These are phyloP conservation scores for Ceratocystis huliohia DNA, from an alignment of 2,329 filamentous ascomycete species.

Conservation along the genomic window DNA sequence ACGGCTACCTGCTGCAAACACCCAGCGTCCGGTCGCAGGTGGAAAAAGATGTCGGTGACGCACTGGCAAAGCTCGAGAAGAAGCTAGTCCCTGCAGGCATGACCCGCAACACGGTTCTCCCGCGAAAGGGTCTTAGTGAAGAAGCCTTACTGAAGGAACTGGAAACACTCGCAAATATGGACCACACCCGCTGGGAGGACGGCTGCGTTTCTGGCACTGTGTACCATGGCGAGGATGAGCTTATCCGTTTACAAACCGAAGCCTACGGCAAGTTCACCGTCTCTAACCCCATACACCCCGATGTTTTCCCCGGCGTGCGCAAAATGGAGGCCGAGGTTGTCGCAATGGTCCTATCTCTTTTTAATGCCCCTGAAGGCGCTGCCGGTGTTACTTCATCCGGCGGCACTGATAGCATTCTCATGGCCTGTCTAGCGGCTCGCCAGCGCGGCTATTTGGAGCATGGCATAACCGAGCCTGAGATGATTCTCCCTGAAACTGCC, in stretches of 20 bases:
- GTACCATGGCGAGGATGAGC: slow-evolving; percentile 78
- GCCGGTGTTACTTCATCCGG: slow-evolving; percentile 85
- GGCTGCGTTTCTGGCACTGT: slow-evolving; percentile 88
- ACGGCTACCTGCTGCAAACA: slow-evolving; percentile 71
- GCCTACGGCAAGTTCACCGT: slow-evolving; percentile 92
- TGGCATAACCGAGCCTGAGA: slow-evolving; percentile 83
- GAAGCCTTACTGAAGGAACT: slow-evolving; percentile 73
- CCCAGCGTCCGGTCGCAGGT: slow-evolving; percentile 81
- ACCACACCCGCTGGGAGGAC: slow-evolving; percentile 95
- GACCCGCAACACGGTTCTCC: slow-evolving; percentile 61
- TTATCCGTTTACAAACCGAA: slow-evolving; percentile 76
- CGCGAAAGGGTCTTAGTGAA: slow-evolving; percentile 68
- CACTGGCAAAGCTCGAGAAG: slow-evolving; percentile 64
- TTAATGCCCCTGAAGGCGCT: slow-evolving; percentile 74
- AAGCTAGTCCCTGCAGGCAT: slow-evolving; percentile 70
- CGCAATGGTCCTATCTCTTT: slow-evolving; percentile 82
- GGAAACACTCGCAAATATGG: slow-evolving; percentile 64
- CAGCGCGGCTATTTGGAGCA: slow-evolving; percentile 80
- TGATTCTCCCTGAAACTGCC: slow-evolving; percentile 90
- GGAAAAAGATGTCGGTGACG: slow-evolving; percentile 67
- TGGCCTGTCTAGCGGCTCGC: slow-evolving; percentile 82
- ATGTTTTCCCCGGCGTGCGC: slow-evolving; percentile 92
- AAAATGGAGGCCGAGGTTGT: slow-evolving; percentile 99
- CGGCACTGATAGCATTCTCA: slow-evolving; percentile 91
- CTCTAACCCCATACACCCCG: slow-evolving; percentile 90